phyloP scores from a whole-genome alignment of 257 asterid species.

The Solanum chiquidenum region DNA sequence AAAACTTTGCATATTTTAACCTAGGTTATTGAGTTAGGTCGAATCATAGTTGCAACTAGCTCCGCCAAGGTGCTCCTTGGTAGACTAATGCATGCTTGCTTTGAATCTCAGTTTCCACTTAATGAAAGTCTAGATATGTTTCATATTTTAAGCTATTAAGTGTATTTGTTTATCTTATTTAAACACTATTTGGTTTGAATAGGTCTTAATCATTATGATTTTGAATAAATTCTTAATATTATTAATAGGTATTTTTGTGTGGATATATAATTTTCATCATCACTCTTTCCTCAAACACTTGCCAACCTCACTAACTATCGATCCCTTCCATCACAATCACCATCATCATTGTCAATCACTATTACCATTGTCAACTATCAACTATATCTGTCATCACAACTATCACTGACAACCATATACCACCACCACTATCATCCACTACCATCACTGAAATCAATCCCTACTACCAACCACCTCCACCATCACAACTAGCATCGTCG shows the following conservation, averaged over 20 bases:
- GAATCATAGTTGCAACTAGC: neutral
- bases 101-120: too few species aligned
- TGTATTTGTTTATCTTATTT: too few species aligned
- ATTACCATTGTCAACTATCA: neutral
- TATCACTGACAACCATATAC: too few species aligned
- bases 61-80: neutral
- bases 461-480: neutral
- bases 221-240: neutral
- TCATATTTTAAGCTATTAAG: too few species aligned
- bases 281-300: neutral
- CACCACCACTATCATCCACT: neutral
- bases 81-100: neutral
- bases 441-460: too few species aligned
- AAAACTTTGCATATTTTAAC: neutral
- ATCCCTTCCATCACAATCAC: neutral
- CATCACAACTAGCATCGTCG: neutral
- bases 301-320: neutral
- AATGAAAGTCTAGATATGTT: too few species aligned
- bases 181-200: too few species aligned
- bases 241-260: neutral
- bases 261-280: neutral
- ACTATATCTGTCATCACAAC: accelerated
- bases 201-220: too few species aligned
- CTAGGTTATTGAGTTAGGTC: neutral
- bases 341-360: neutral